Percentiles rank a stretch among this genome's conserved stretches.
Conservation (phyloP, 2,329 filamentous ascomycete genomes). For the Fonsecaea erecta region DNA sequence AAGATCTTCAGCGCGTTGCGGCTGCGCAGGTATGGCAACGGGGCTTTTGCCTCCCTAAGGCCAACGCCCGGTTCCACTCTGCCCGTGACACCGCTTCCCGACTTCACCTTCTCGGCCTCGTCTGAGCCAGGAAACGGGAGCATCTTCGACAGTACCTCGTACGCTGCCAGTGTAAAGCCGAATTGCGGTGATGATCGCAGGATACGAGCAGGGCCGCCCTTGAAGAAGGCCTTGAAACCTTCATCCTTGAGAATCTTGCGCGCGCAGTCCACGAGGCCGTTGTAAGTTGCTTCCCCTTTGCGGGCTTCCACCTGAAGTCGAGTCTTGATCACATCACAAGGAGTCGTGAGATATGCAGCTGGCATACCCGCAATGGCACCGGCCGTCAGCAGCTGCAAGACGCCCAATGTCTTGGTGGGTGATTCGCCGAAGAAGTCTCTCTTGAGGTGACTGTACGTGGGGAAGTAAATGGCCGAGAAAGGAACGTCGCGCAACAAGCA, state of each 20-base stretch:
- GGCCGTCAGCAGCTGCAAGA: slow-evolving; percentile 88
- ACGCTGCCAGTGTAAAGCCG: slow-evolving; percentile 93
- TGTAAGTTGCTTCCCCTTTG: slow-evolving; percentile 91
- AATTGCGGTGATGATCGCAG: slow-evolving; percentile 95
- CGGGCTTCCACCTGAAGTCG: slow-evolving; percentile 95
- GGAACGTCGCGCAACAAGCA: slow-evolving; percentile 95
- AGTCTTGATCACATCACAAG: slow-evolving; percentile 99
- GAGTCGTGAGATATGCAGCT: slow-evolving; percentile 91
- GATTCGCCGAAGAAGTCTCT: slow-evolving; percentile 89
- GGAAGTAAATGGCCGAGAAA: slow-evolving; percentile 99
- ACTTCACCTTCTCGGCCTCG: slow-evolving; percentile 56
- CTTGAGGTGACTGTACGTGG: slow-evolving; percentile 93
- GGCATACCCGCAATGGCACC: slow-evolving; percentile 95
- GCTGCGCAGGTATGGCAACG: slow-evolving; percentile 71
- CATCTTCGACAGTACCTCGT: slow-evolving; percentile 83
- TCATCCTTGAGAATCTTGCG: slow-evolving; percentile 84
- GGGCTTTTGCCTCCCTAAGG: slow-evolving; percentile 66
- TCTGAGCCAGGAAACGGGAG: slow-evolving; percentile 75
- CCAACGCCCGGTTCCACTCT: slow-evolving; percentile 67
- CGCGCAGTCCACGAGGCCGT: slow-evolving; percentile 82
- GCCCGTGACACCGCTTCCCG: slow-evolving; percentile 39
- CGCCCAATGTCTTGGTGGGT: slow-evolving; percentile 78
- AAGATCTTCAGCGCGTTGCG: slow-evolving; percentile 95
- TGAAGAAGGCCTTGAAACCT: slow-evolving; percentile 96
- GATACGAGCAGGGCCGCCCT: slow-evolving; percentile 94